Base-by-base conservation (phyloP, 2,329 filamentous ascomycete species). In the Nemania diffusa region DNA sequence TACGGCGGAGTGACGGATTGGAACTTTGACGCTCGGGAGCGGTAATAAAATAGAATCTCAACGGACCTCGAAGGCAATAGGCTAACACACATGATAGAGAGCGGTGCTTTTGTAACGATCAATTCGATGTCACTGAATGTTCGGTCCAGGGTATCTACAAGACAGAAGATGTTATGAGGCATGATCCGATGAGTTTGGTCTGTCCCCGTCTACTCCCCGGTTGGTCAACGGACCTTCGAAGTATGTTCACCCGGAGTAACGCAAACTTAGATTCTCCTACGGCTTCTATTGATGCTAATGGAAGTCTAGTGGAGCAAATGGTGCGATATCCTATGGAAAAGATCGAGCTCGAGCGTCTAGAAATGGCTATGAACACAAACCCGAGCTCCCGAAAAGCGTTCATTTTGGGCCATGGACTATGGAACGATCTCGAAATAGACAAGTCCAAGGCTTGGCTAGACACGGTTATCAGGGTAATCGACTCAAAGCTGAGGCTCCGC, bases 1-100 rank as follows among this genome's bases (percentile, higher is more conserved):
- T 84, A 84, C 65, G 83, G 82, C 9, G 82, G 81, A 44, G 82
- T 84, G 13, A 84, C 82, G 3, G 78, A 83, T 69, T 84, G 82
- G 82, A 84, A 84, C 64, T 84, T 84, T 58, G 76, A 76, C n/a
- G 70, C 75, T 9, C 73, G 81, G 51, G 83, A 84, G 73, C 79
- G 74, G 80, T 80, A 71, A 53, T 76, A 22, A 3, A 50, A 17
- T 27, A 69, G 15, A 32, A 7, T 7, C 11, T 17, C 26, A 11
- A 6, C 26, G 27, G 2, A 27, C 5, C 48, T 24, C 8, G 15
- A 59, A 8, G 26, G 20, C 13, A 3, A 56, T 6, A n/a, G 59
- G 32, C 64, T 72, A 48, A 69, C 57, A n/a, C 57, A 8, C 8
- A 20, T 29, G 55, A 40, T 55, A 81, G 82, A 62, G 77, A 75